These are phyloP conservation scores for Yamadazyma diddensiae DNA, from an alignment of 1,139 yeast species.

Conservation along the genomic window DNA sequence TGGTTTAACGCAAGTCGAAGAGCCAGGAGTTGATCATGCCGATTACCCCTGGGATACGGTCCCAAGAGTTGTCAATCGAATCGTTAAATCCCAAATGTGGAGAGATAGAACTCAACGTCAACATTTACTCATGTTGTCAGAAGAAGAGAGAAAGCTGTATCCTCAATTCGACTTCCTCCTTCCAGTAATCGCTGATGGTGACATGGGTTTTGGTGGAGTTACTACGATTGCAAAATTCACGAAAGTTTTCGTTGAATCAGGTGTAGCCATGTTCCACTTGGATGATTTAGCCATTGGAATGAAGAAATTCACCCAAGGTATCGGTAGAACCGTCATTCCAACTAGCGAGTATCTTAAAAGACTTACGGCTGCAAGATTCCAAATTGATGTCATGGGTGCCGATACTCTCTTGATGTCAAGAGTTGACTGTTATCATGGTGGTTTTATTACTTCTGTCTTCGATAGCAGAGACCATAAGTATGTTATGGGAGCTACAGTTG, in stretches of 20 bases:
- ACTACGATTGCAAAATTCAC: conserved; percentile 64
- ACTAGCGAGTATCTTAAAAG: conserved; percentile 56
- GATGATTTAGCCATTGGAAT: conserved; percentile 68
- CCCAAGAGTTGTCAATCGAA: conserved; percentile 60
- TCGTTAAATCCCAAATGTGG: conserved; percentile 56
- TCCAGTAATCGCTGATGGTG: conserved; percentile 67
- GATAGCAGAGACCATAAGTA: conserved; percentile 31
- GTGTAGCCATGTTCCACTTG: conserved; percentile 63
- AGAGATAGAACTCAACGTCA: conserved; percentile 55
- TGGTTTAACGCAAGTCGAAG: conserved; percentile 14
- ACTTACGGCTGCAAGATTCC: conserved; percentile 57
- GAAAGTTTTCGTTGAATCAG: conserved; percentile 60
- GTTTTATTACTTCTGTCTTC: conserved; percentile 49
- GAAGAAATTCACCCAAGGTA: conserved; percentile 62
- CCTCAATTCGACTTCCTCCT: conserved; percentile 48
- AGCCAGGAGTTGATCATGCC: conserved; percentile 17
- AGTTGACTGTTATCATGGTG: conserved; percentile 59
- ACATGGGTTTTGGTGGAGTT: conserved; percentile 68
- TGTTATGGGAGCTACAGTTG: conserved; percentile 20
- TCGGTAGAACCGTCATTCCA: conserved; percentile 64
- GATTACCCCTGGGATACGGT: conserved; percentile 51
- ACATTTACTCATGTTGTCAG: conserved; percentile 34
- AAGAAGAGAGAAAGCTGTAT: conserved; percentile 21
- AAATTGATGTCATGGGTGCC: conserved; percentile 64
- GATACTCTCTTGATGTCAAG: conserved; percentile 59